A percentile compares a stretch with the other conserved stretches of the same genome.
phyloP scores from a whole-genome alignment of 345 rosid species.

The Combretum micranthum region DNA sequence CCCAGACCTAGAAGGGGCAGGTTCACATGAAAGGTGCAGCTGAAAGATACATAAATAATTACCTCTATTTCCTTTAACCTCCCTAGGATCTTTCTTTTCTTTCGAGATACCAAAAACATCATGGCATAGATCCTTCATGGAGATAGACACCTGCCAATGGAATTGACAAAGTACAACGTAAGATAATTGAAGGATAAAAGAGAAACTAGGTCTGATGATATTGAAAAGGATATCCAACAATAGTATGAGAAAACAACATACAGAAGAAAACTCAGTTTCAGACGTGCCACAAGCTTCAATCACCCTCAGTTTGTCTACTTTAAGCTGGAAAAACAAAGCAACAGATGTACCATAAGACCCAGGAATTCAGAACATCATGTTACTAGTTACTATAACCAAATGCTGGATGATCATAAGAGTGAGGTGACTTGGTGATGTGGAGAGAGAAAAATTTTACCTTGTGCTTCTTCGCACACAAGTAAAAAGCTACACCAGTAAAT shows the following conservation, averaged over 20 bases:
- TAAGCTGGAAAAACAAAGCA: slow-evolving; percentile 48
- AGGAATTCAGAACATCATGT: background rate
- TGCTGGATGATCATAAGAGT: background rate
- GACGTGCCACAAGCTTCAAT: slow-evolving; percentile 91
- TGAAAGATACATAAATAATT: slow-evolving; percentile 3
- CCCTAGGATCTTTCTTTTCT: slow-evolving; percentile 46
- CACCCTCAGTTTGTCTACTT: slow-evolving; percentile 70
- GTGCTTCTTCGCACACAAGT: slow-evolving; percentile 69
- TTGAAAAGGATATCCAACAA: background rate
- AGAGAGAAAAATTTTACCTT: slow-evolving; percentile 30
- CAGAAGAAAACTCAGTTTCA: slow-evolving; percentile 74
- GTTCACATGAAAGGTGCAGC: background rate
- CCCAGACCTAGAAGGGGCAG: background rate
- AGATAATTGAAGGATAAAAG: background rate
- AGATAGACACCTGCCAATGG: slow-evolving; percentile 38
- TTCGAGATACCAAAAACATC: slow-evolving; percentile 42
- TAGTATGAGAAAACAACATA: slow-evolving; percentile 27
- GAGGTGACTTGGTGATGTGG: background rate
- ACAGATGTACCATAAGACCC: background rate
- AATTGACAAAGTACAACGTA: background rate
- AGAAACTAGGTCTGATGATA: background rate
- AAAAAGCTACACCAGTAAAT: slow-evolving; percentile 86
- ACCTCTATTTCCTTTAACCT: slow-evolving; percentile 55
- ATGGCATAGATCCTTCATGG: slow-evolving; percentile 64
- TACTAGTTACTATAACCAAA: background rate